These are phyloP conservation scores for Lepiota brunneoincarnata DNA, from an alignment of 768 basidiomycete species.

Conservation along the genomic window DNA sequence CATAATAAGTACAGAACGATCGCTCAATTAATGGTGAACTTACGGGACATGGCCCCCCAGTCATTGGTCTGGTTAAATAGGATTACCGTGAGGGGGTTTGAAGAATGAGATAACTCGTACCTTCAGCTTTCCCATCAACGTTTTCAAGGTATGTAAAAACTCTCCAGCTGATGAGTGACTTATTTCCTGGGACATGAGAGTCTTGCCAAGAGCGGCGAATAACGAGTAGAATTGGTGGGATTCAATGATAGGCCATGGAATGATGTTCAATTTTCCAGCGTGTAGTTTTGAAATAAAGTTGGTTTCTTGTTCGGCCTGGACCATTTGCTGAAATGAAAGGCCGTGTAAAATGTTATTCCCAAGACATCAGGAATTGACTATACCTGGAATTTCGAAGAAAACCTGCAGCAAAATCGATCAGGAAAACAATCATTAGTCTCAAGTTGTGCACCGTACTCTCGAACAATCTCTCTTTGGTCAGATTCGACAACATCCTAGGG, in stretches of 20 bases:
- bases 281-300: slow-evolving; percentile 66
- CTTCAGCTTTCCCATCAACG: slow-evolving; percentile 67
- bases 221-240: slow-evolving; percentile 57
- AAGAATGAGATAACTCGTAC: slow-evolving; percentile 28
- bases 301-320: slow-evolving; percentile 47
- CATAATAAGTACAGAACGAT: not conserved
- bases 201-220: slow-evolving; percentile 44
- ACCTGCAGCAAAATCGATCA: slow-evolving; percentile 32
- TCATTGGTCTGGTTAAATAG: slow-evolving; percentile 46
- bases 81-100: too few species aligned
- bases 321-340: slow-evolving; percentile 56
- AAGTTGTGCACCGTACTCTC: slow-evolving; percentile 53
- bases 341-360: too few species aligned
- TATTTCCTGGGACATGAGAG: slow-evolving; percentile 45
- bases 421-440: too few species aligned
- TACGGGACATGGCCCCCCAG: slow-evolving; percentile 64
- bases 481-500: slow-evolving; percentile 60
- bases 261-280: slow-evolving; percentile 49
- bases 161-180: slow-evolving; percentile 51
- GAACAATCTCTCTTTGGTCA: slow-evolving; percentile 54
- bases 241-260: slow-evolving; percentile 70
- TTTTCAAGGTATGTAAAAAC: slow-evolving; percentile 57
- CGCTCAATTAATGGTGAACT: slow-evolving; percentile 19
- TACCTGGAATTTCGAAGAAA: slow-evolving; percentile 50
- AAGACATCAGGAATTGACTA: too few species aligned